phyloP scores from a whole-genome alignment of 2,329 filamentous ascomycete genomes.

The Aotearoamyces nothofagi region DNA sequence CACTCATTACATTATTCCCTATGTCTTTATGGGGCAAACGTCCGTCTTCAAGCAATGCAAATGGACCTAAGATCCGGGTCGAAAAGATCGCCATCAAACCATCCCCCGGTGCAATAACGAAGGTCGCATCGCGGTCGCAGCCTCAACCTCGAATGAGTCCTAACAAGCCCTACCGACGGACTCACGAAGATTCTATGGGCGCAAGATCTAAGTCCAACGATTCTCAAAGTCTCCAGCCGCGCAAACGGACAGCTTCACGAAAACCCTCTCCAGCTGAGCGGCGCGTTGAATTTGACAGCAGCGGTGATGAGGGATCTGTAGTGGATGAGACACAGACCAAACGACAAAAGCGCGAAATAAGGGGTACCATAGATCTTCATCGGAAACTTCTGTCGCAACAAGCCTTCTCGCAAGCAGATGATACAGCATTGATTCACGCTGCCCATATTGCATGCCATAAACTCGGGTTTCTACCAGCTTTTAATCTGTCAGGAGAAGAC shows the following conservation, averaged over 20 bases:
- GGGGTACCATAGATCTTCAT: slow-evolving; percentile 9
- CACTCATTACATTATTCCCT: too few relatives aligned
- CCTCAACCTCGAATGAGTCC: slow-evolving; percentile 2
- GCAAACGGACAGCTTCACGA: neutral
- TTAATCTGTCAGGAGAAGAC: slow-evolving; percentile 29
- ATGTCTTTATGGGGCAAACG: slow-evolving; percentile 5
- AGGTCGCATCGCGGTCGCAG: slow-evolving; percentile 2
- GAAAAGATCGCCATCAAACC: slow-evolving; percentile 3
- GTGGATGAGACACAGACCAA: neutral
- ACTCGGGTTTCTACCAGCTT: slow-evolving; percentile 33
- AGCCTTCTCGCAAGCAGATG: slow-evolving; percentile 12
- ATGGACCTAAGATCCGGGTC: slow-evolving; percentile 2
- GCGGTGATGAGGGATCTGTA: slow-evolving; percentile 3
- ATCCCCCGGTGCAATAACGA: slow-evolving; percentile 1
- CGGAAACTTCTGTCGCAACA: slow-evolving; percentile 13
- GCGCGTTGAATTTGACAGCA: slow-evolving; percentile 7
- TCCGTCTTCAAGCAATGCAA: slow-evolving; percentile 2
- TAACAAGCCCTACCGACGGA: too few relatives aligned
- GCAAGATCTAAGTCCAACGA: too few relatives aligned
- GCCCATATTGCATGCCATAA: slow-evolving; percentile 36
- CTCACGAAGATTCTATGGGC: too few relatives aligned
- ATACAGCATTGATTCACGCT: slow-evolving; percentile 35
- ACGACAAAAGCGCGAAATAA: slow-evolving; percentile 1
- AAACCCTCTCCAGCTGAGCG: slow-evolving; percentile 8
- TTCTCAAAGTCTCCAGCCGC: neutral